Evolutionary conservation across 2,329 filamentous ascomycete genomes (phyloP), one percentile per base, ranked within the genome.

Genomic region (Ilyonectria destructans): DNA sequence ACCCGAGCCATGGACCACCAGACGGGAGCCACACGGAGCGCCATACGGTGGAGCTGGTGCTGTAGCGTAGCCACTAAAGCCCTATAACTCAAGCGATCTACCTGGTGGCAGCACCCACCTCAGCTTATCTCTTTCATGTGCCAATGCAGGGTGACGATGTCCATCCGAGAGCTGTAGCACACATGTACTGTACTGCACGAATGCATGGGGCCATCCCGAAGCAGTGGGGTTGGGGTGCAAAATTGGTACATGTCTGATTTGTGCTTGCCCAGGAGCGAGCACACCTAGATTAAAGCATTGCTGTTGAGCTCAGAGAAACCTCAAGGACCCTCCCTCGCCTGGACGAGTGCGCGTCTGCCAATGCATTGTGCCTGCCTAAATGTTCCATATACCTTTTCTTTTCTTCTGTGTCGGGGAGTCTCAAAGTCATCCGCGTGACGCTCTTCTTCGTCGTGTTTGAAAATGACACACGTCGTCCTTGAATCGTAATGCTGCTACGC

Each of bases 1-100:
- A 61, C 26, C 23, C 46, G 43, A 23, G 37, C 29, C 5, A 43
- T 31, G 40, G 51, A 31, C 29, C 35, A 58, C 45, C 56, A 55
- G 35, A 31, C 43, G 49, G 57, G 26, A 56, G 62, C 57, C 62
- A 65, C 57, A 65, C 62, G 43, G 49, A 59, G 52, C 40, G 51
- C 51, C 52, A 49, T 35, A 65, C 55, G 40, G 54, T 58, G 54
- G 60, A 45, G 31, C 19, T 31, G 26, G 31, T 21, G 31, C 29
- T 57, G 23, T 37, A 40, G 15, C 51, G 46, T 45, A 57, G 33
- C 60, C 52, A 63, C 60, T 57, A 51, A 58, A 31, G 46, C 33
- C 17, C 43, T 51, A 45, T 40, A 63, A 51, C 21, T 56, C 33
- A 2, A 43, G 23, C 54, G 51, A 54, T 35, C 51, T 54, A 9